Conservation (phyloP, 1,284 basidiomycete species). For the Puccinia hordei region DNA sequence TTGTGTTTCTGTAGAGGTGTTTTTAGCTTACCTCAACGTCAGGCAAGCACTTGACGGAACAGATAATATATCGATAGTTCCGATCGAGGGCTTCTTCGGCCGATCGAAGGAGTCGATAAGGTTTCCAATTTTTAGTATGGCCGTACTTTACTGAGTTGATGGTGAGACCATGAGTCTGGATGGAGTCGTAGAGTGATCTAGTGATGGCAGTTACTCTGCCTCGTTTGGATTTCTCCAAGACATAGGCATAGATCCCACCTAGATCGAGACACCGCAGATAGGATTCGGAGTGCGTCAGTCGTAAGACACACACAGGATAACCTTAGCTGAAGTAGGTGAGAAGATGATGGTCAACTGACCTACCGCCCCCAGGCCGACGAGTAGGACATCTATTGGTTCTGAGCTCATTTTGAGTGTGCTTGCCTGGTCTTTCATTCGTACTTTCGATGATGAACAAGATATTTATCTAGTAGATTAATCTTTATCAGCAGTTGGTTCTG, state of each 20-base stretch:
- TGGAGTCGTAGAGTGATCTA: slow-evolving; percentile 28
- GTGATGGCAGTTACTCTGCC: slow-evolving; percentile 43
- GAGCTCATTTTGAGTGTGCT: not conserved
- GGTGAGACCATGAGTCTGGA: slow-evolving; percentile 28
- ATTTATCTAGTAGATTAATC: too few species aligned
- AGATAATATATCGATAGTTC: slow-evolving; percentile 40
- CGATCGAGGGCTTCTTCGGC: slow-evolving; percentile 51
- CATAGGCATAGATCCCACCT: slow-evolving; percentile 46
- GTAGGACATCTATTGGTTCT: slow-evolving; percentile 34
- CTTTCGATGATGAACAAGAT: too few species aligned
- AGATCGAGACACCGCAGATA: not conserved
- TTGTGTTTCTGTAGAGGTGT: not conserved
- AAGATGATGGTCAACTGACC: slow-evolving; percentile 29
- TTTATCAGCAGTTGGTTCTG: too few species aligned
- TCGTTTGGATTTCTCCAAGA: slow-evolving; percentile 34
- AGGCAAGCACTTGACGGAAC: slow-evolving; percentile 41
- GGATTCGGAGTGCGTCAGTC: not conserved
- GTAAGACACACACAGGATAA: too few species aligned
- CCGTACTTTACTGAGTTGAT: slow-evolving; percentile 41
- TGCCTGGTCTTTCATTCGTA: too few species aligned
- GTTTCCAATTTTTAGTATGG: slow-evolving; percentile 34
- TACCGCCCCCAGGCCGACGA: slow-evolving; percentile 40
- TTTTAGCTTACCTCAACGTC: slow-evolving; percentile 54
- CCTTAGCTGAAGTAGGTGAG: too few species aligned
- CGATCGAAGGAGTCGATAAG: slow-evolving; percentile 52